These are phyloP conservation scores for Wallacemonas sp. DNA, from an alignment of 208 protist species.

Conservation along the genomic window DNA sequence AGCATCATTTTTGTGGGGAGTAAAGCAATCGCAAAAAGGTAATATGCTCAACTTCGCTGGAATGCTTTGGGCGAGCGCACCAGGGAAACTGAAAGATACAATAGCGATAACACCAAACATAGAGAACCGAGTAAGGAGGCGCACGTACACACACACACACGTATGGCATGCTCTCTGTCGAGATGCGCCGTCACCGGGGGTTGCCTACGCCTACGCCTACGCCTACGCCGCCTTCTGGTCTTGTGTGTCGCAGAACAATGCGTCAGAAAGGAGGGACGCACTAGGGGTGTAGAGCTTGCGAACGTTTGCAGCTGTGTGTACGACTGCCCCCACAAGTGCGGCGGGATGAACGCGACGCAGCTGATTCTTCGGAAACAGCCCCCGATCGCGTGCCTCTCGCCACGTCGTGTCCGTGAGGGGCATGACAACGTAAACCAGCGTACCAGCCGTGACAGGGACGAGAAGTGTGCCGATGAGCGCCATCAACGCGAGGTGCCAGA, in stretches of 20 bases:
- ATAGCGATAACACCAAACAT: too few relatives aligned
- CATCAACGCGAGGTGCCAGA: constrained; percentile 25
- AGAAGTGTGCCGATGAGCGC: constrained; percentile 23
- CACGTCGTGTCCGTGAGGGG: constrained; percentile 32
- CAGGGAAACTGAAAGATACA: too few relatives aligned
- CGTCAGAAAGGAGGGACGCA: neutral
- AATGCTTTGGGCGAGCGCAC: too few relatives aligned
- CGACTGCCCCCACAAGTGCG: neutral
- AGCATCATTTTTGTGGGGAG: too few relatives aligned
- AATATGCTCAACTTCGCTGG: too few relatives aligned
- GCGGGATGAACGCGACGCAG: neutral
- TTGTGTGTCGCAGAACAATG: neutral
- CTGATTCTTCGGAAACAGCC: neutral
- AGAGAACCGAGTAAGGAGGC: too few relatives aligned
- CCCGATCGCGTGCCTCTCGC: constrained; percentile 24
- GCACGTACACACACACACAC: too few relatives aligned
- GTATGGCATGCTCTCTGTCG: too few relatives aligned
- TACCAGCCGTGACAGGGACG: constrained; percentile 23
- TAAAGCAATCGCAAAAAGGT: too few relatives aligned
- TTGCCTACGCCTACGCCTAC: too few relatives aligned
- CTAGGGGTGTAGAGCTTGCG: neutral
- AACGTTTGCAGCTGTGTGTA: neutral
- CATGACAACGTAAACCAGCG: constrained; percentile 32
- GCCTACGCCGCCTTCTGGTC: neutral
- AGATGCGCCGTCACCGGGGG: too few relatives aligned